A percentile compares a stretch with the other conserved stretches of the same genome.
These are phyloP conservation scores for Termitomyces sp. DNA, from an alignment of 768 basidiomycete genomes.

Conservation along the genomic window DNA sequence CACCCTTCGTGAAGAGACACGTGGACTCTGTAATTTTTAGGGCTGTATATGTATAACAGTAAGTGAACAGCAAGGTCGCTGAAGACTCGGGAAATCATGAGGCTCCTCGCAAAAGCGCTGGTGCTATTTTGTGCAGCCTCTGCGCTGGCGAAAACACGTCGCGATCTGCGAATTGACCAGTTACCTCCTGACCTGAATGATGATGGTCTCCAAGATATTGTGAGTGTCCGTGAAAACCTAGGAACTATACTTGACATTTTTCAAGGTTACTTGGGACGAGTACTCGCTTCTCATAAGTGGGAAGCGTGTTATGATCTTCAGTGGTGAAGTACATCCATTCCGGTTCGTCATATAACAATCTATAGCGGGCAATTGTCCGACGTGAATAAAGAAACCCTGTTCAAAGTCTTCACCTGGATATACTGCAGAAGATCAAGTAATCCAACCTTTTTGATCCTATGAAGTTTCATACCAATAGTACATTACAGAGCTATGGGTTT, in stretches of 20 bases:
- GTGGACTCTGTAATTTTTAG: not conserved
- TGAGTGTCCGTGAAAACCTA: constrained; percentile 6
- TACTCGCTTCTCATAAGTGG: constrained; percentile 38
- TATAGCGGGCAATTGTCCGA: not conserved
- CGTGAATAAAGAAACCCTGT: constrained; percentile 27
- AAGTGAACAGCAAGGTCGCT: not conserved
- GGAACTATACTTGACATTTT: not conserved
- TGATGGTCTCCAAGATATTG: constrained; percentile 28
- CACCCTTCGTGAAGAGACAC: not conserved
- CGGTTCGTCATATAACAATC: constrained; percentile 19
- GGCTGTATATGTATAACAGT: not conserved
- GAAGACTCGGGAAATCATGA: constrained; percentile 16
- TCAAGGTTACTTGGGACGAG: constrained; percentile 39
- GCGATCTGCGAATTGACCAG: not conserved
- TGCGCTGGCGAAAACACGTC: constrained; percentile 17
- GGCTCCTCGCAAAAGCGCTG: constrained; percentile 14
- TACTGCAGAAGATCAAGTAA: constrained; percentile 41
- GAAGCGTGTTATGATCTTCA: constrained; percentile 33
- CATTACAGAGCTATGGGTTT: constrained; percentile 31
- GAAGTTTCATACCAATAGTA: not conserved
- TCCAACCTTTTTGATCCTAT: not conserved
- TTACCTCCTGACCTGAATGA: constrained; percentile 17
- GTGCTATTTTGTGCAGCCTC: constrained; percentile 17
- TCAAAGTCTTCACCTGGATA: constrained; percentile 35
- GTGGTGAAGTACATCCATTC: constrained; percentile 39